Evolutionary conservation across 768 basidiomycete species (phyloP), one percentile per base, ranked within the genome.

Genomic region (Leccinum subgranulosum): DNA sequence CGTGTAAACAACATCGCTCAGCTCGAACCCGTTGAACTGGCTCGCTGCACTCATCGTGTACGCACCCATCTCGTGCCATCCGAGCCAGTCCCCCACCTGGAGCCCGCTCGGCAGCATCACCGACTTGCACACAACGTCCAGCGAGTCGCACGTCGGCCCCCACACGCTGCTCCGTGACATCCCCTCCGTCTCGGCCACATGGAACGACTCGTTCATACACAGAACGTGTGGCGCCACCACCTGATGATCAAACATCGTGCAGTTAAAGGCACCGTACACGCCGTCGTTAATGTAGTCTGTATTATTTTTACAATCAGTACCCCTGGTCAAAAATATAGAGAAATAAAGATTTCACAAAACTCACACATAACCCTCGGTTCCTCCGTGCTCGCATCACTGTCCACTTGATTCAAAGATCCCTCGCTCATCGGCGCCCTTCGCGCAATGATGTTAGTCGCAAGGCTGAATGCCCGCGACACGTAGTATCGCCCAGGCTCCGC

Each of bases 241-340:
- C 70, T 96, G 94, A 75, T 99, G 97, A 75, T 98, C 97, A 75
- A 98, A 98, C 69, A 98, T 79, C 75, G 94, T 94, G 77, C 92
- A 94, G 79, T 95, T 94, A 80, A 95, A 94, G 21, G 93, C 86
- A 51, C 96, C 94, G 73, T 99, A 99, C 41, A 99, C 94, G 46
- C 97, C 97, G 73, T 98, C 96, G 76, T 98, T 98, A 83, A 98
- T 94, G 79, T 98, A 98, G 79, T 98, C 94, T 97, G 73, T 33
- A 34, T 55, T 46, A 49, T 50, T 54, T 55, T 47, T 47, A 47
- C 46, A 12, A 29, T 56, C 34, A 63, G 51, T 52, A 6, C 15
- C 34, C 23, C n/a, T 33, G 9, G 19, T 43, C 56, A 56, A 56
- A 45, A 45, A n/a, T 34, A 46, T 17, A 19, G 17, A 31, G 31